phyloP scores from a whole-genome alignment of 2,329 filamentous ascomycete genomes.

The Epichloe coenophiala region DNA sequence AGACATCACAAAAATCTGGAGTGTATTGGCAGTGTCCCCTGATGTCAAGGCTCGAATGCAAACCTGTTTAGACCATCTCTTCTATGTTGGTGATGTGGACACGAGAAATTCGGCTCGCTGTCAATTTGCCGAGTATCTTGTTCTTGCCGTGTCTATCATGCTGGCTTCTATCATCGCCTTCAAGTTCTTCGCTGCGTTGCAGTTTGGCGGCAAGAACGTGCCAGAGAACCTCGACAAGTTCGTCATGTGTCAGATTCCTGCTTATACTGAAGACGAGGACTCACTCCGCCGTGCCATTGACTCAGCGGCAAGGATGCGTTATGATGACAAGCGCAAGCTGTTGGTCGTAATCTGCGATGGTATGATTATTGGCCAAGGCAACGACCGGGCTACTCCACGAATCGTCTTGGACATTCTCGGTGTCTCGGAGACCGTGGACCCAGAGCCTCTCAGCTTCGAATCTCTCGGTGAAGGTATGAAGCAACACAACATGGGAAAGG shows the following conservation, averaged over 20 bases:
- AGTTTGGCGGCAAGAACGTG: constrained; percentile 81
- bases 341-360: constrained; percentile 88
- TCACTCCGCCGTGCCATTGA: constrained; percentile 94
- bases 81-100: constrained; percentile 85
- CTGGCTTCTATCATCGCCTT: constrained; percentile 74
- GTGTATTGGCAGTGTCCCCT: constrained; percentile 47
- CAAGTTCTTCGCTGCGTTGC: constrained; percentile 93
- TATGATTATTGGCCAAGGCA: constrained; percentile 99
- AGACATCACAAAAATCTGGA: constrained; percentile 77
- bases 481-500: constrained; percentile 98
- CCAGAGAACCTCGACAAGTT: constrained; percentile 98
- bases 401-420: constrained; percentile 96
- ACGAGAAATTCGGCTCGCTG: constrained; percentile 78
- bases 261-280: constrained; percentile 97
- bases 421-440: constrained; percentile 84
- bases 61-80: constrained; percentile 81
- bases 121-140: constrained; percentile 77
- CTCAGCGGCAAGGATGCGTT: constrained; percentile 86
- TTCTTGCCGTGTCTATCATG: constrained; percentile 71
- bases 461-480: constrained; percentile 90
- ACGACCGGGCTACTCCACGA: constrained; percentile 85
- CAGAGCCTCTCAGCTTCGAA: constrained; percentile 91
- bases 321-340: constrained; percentile 96
- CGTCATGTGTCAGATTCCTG: constrained; percentile 92
- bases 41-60: constrained; percentile 54